Evolutionary conservation across 2,329 filamentous ascomycete species (phyloP).

Genomic region (Clarireedia homoeocarpa): DNA sequence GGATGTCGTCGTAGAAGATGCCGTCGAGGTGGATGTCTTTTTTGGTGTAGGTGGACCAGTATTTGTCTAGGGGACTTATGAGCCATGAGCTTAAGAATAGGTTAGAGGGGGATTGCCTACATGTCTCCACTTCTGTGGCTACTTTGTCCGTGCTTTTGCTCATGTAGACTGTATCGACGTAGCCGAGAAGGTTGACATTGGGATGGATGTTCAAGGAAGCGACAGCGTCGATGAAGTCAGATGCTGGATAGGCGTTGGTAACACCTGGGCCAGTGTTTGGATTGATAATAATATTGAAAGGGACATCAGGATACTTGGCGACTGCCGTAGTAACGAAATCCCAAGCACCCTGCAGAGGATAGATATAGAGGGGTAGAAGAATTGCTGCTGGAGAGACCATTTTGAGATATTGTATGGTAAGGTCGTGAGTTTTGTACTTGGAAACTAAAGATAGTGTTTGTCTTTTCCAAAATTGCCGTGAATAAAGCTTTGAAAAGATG

Average conservation of each 20-base stretch:
- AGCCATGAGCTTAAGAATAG: too few relatives aligned
- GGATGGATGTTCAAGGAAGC: neutral
- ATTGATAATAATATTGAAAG: conserved; percentile 7
- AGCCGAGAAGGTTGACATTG: conserved; percentile 7
- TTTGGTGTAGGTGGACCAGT: conserved; percentile 7
- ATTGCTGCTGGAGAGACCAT: conserved; percentile 5
- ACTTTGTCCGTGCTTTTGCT: neutral
- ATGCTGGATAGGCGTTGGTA: neutral
- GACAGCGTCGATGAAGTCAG: neutral
- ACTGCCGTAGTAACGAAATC: conserved; percentile 1
- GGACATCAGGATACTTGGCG: neutral
- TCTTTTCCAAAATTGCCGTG: too few relatives aligned
- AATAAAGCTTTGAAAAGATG: too few relatives aligned
- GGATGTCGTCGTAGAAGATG: conserved; percentile 5
- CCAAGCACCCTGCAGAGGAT: neutral
- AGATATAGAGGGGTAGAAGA: conserved; percentile 8
- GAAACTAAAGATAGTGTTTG: neutral
- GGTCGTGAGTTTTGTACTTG: neutral
- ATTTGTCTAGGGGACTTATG: neutral
- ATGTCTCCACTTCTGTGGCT: neutral
- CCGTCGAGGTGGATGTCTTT: neutral
- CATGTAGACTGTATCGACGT: conserved; percentile 3
- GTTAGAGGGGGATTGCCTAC: neutral
- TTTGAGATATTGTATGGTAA: neutral
- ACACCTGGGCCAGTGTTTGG: neutral